A percentile compares a stretch with the other conserved stretches of the same genome.
These are phyloP conservation scores for Mycena albidolilacea DNA, from an alignment of 768 basidiomycete species.

Conservation along the genomic window DNA sequence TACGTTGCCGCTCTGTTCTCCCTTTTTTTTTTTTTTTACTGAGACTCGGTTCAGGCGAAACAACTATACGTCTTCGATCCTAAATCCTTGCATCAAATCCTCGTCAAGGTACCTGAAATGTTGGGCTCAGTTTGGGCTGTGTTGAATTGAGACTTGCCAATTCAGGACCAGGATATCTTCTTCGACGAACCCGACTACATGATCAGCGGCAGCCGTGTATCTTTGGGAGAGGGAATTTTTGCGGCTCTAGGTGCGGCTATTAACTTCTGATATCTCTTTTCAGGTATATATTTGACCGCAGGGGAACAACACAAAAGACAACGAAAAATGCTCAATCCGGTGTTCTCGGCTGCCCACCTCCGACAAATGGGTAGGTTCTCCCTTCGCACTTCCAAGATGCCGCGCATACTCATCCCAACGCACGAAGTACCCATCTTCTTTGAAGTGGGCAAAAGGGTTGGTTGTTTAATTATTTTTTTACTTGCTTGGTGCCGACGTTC, in stretches of 20 bases:
- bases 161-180: conserved; percentile 49
- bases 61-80: no score
- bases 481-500: neutral
- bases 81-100: no score
- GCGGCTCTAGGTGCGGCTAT: conserved; percentile 39
- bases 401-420: neutral
- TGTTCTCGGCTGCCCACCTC: conserved; percentile 59
- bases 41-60: conserved; percentile 36
- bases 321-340: conserved; percentile 61
- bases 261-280: neutral
- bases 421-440: conserved; percentile 50
- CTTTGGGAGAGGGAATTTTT: neutral
- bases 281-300: conserved; percentile 38
- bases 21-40: no score
- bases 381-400: neutral
- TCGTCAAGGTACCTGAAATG: no score
- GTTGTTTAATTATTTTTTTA: neutral
- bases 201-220: conserved; percentile 31
- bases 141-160: no score
- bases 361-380: conserved; percentile 52
- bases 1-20: conserved; percentile 1
- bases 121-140: no score
- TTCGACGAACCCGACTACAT: conserved; percentile 49
- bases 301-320: conserved; percentile 43
- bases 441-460: conserved; percentile 20